Evolutionary conservation across 2,329 filamentous ascomycete species (phyloP).

Genomic region (Cladosporium sp.): DNA sequence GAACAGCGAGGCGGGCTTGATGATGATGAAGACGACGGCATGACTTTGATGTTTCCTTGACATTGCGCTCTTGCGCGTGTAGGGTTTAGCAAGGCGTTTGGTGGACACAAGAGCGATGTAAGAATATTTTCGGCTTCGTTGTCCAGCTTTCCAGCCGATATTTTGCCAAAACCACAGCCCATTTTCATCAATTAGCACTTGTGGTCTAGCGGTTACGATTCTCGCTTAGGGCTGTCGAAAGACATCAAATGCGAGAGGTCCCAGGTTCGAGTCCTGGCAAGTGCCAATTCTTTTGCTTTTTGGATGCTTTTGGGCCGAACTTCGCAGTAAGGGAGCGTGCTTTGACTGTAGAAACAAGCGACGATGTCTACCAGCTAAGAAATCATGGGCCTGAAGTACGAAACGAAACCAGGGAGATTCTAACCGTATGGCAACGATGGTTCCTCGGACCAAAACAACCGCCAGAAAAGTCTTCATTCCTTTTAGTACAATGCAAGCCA

Average conservation of each 20-base stretch:
- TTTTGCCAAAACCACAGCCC: fast-evolving
- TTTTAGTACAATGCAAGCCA: too few species aligned
- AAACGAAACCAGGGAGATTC: too few species aligned
- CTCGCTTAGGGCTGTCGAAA: slow-evolving; percentile 13
- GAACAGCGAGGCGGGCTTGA: neutral
- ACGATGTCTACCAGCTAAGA: neutral
- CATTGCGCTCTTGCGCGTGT: neutral
- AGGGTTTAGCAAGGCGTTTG: slow-evolving; percentile 18
- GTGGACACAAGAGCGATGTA: neutral
- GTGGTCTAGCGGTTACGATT: slow-evolving; percentile 17
- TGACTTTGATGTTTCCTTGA: neutral
- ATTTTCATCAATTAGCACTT: neutral
- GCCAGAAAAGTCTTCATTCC: too few species aligned
- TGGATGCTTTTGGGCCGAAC: neutral
- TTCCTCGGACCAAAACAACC: too few species aligned
- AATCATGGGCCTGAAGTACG: too few species aligned
- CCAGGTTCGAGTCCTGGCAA: slow-evolving; percentile 16
- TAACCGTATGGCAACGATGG: too few species aligned
- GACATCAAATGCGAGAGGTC: slow-evolving; percentile 14
- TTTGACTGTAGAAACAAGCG: neutral
- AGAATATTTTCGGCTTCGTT: too few species aligned
- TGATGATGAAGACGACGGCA: neutral
- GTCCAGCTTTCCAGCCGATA: neutral
- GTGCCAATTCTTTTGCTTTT: slow-evolving; percentile 7
- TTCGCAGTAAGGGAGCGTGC: neutral